These are phyloP conservation scores for Talaromyces sp. DNA, from an alignment of 2,329 filamentous ascomycete species.

Conservation along the genomic window DNA sequence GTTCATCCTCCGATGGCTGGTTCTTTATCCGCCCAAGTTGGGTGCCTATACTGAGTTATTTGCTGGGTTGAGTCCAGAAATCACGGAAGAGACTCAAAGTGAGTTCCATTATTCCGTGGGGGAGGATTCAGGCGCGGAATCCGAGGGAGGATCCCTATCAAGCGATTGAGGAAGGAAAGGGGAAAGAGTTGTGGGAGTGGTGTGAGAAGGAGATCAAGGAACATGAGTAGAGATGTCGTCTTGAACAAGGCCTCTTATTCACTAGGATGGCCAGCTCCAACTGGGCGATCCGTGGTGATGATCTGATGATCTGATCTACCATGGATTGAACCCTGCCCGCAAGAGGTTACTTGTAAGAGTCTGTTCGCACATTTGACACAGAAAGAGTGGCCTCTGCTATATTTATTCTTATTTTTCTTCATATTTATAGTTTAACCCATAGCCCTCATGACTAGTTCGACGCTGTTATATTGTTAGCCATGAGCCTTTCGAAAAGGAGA, in stretches of 20 bases:
- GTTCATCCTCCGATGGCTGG: no score
- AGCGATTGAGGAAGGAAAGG: not conserved
- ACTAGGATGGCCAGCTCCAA: not conserved
- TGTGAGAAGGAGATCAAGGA: not conserved
- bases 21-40: no score
- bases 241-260: no score
- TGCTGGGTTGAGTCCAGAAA: no score
- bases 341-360: not conserved
- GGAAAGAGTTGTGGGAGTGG: not conserved
- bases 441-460: slow-evolving; percentile 50
- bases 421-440: slow-evolving; percentile 33
- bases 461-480: slow-evolving; percentile 33
- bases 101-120: no score
- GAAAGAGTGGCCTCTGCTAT: not conserved
- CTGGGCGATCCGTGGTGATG: not conserved
- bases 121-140: no score
- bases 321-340: not conserved
- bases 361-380: not conserved
- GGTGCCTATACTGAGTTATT: no score
- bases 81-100: no score
- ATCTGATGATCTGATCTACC: not conserved
- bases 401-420: slow-evolving; percentile 3
- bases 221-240: not conserved
- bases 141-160: not conserved
- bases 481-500: not conserved